These are phyloP conservation scores for Primulina eburnea DNA, from an alignment of 257 asterid species.

Conservation along the genomic window DNA sequence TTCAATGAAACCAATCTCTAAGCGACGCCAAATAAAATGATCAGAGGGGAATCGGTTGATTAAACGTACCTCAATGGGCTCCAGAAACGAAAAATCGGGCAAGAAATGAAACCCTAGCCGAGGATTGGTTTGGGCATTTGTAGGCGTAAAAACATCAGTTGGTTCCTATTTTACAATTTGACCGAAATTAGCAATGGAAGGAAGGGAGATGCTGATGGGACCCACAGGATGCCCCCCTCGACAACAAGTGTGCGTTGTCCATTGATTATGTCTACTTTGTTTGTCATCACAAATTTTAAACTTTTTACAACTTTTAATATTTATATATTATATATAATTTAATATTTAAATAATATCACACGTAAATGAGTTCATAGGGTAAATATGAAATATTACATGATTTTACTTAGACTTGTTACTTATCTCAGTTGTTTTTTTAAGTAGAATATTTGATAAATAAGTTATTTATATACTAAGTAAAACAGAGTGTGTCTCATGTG, in stretches of 20 bases:
- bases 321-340: too few species aligned
- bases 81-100: constrained; percentile 33
- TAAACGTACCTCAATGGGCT: constrained; percentile 45
- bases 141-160: constrained; percentile 15
- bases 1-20: constrained; percentile 16
- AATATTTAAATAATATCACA: too few species aligned
- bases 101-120: constrained; percentile 36
- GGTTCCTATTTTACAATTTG: neutral
- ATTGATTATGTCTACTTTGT: neutral
- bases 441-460: too few species aligned
- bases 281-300: too few species aligned
- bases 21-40: constrained; percentile 22
- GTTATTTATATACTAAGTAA: too few species aligned
- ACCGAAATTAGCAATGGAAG: neutral
- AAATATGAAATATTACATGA: too few species aligned
- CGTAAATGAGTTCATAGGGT: too few species aligned
- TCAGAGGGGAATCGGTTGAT: constrained; percentile 19
- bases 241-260: neutral
- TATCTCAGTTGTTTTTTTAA: too few species aligned
- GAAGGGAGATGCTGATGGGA: constrained; percentile 3
- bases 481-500: too few species aligned
- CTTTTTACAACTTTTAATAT: too few species aligned
- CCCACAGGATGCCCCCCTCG: constrained; percentile 5
- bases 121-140: constrained; percentile 19
- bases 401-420: too few species aligned